Evolutionary conservation across 371 early-diverging fungal species (phyloP).

Genomic region (Mucor ambiguus): DNA sequence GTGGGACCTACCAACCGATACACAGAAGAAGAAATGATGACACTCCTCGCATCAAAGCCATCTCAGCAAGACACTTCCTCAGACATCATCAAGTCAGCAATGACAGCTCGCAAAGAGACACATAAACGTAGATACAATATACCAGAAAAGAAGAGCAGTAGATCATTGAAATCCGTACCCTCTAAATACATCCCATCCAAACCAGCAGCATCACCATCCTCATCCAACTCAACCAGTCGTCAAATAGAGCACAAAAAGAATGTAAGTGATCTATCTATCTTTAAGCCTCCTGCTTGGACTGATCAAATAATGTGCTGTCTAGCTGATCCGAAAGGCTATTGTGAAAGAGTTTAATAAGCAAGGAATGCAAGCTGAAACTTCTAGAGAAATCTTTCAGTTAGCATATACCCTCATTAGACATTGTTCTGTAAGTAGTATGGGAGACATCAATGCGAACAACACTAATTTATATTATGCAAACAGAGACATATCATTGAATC

Average conservation of each 20-base stretch:
- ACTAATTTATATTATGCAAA: not conserved
- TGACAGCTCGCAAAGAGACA: slow-evolving; percentile 6
- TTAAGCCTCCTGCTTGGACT: not conserved
- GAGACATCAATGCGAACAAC: not conserved
- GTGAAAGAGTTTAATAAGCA: not conserved
- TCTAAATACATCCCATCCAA: not conserved
- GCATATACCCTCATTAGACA: not conserved
- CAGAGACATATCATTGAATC: slow-evolving; percentile 7
- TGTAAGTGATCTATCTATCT: not conserved
- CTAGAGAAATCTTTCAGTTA: not conserved
- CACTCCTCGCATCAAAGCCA: not conserved
- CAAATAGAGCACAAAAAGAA: slow-evolving; percentile 2
- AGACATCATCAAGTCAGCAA: slow-evolving; percentile 7
- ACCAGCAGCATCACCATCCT: not conserved
- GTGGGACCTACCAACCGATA: not conserved
- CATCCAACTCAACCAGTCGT: not conserved
- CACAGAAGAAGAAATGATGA: not conserved
- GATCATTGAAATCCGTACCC: slow-evolving; percentile 7
- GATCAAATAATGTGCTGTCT: not conserved
- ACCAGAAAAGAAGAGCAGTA: not conserved
- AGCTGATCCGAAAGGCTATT: slow-evolving; percentile 2
- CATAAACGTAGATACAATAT: not conserved
- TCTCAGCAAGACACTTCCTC: not conserved
- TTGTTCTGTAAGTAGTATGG: slow-evolving; percentile 5
- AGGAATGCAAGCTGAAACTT: not conserved